phyloP scores from a whole-genome alignment of 768 basidiomycete species.

The Tremella fuciformis region DNA sequence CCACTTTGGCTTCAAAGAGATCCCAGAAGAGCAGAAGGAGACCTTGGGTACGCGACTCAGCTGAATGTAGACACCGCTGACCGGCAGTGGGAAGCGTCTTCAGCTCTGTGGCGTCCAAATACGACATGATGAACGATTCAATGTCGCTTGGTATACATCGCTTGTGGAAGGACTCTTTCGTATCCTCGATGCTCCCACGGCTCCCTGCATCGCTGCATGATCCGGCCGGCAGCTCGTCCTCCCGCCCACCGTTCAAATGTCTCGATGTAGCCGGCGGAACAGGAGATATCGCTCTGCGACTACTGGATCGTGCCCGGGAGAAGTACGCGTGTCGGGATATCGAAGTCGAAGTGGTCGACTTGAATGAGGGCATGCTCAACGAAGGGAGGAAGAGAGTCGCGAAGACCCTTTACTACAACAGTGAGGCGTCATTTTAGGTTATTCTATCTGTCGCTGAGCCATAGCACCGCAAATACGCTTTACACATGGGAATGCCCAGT shows the following conservation, averaged over 20 bases:
- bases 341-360: conserved; percentile 83
- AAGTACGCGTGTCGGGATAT: conserved; percentile 86
- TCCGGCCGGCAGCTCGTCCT: background rate
- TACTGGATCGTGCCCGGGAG: conserved; percentile 85
- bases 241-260: conserved; percentile 58
- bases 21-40: conserved; percentile 84
- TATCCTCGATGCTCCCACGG: conserved; percentile 71
- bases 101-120: conserved; percentile 88
- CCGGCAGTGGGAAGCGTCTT: conserved; percentile 79
- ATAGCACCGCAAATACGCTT: conserved; percentile 89
- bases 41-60: conserved; percentile 56
- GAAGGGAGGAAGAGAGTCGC: conserved; percentile 88
- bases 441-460: background rate
- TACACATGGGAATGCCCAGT: conserved; percentile 88
- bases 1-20: conserved; percentile 89
- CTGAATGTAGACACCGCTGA: background rate
- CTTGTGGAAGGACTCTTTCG: conserved; percentile 92
- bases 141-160: conserved; percentile 94
- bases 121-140: conserved; percentile 99
- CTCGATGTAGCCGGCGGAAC: conserved; percentile 98
- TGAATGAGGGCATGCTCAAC: conserved; percentile 91
- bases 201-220: conserved; percentile 46
- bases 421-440: conserved; percentile 57
- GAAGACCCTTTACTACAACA: conserved; percentile 97
- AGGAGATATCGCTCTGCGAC: conserved; percentile 88